Evolutionary conservation across 2,329 filamentous ascomycete genomes (phyloP), one percentile per base, ranked within the genome.

Genomic region (Chrysoporthe austroafricana): DNA sequence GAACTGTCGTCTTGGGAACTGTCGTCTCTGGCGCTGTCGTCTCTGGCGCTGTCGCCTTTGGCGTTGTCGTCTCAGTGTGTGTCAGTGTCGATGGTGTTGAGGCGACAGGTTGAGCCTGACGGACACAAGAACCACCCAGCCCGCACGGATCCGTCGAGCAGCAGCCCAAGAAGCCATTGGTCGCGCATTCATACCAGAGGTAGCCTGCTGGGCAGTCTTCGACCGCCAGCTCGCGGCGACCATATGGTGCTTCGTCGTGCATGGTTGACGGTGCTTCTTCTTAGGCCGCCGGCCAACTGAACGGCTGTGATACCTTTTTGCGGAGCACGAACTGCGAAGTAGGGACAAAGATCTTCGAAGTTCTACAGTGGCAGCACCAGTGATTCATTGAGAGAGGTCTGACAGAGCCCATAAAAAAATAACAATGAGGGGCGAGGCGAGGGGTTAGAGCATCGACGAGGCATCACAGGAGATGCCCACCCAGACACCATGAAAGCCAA

Each of bases 141-240:
- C 69, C 66, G 72, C 85, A 86, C 18, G 83, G 79, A 68, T 84
- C 73, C 16, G 77, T 73, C 16, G 75, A 73, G 72, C 84, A 86
- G 62, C 85, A 86, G 21, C 82, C 84, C 2, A 62, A 66, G 70
- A 81, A 84, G 43, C 70, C 69, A 70, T 74, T 79, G 60, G 63
- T 52, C 16, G 60, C 68, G 70, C 83, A 86, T 34, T 69, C 62
- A 70, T 81, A 84, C 70, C 76, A 83, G 42, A 62, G 43, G 26
- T 70, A 71, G 67, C 75, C 77, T 8, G 66, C 3, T 7, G 74
- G 69, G 60, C 82, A 83, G 60, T 63, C 60, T 14, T 36, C 44
- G 48, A 57, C 13, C 26, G 9, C n/a, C 3, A 39, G 54, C 16
- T 57, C 54, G 54, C 16, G 54, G 50, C 14, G 50, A 16, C 26